A percentile compares a stretch with the other conserved stretches of the same genome.
Conservation (phyloP, 2,329 filamentous ascomycete genomes). For the Talaromyces albobiverticillius region DNA sequence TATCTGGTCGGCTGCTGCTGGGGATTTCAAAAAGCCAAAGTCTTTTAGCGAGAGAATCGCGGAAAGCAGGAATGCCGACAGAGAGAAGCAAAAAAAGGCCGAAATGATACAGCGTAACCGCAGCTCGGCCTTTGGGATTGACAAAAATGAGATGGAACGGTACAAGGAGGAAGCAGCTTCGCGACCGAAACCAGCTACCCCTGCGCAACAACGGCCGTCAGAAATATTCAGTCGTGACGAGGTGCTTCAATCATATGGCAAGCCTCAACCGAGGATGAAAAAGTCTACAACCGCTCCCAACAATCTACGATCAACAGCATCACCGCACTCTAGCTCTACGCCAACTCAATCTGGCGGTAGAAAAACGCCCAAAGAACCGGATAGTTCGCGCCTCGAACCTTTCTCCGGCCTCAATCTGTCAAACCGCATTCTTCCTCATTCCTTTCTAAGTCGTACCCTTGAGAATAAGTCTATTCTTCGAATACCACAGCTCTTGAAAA, state of each 20-base stretch:
- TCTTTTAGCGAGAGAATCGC: slow-evolving; percentile 85
- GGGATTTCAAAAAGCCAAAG: slow-evolving; percentile 39
- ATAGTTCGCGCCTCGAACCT: slow-evolving; percentile 70
- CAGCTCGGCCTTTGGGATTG: slow-evolving; percentile 42
- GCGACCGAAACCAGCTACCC: slow-evolving; percentile 40
- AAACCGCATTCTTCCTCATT: slow-evolving; percentile 77
- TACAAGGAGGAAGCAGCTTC: slow-evolving; percentile 39
- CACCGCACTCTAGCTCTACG: slow-evolving; percentile 8
- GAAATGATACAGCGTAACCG: slow-evolving; percentile 38
- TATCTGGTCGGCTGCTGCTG: slow-evolving; percentile 25
- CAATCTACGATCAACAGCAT: slow-evolving; percentile 16
- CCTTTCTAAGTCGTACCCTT: slow-evolving; percentile 73
- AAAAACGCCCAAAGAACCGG: slow-evolving; percentile 37
- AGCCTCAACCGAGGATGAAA: slow-evolving; percentile 27
- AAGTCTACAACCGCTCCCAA: slow-evolving; percentile 35
- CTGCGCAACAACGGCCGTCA: slow-evolving; percentile 45
- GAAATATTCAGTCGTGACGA: slow-evolving; percentile 64
- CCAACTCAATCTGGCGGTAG: slow-evolving; percentile 22
- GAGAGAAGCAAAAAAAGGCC: slow-evolving; percentile 35
- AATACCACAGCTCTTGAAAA: slow-evolving; percentile 75
- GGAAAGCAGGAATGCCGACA: slow-evolving; percentile 54
- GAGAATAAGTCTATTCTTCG: slow-evolving; percentile 72
- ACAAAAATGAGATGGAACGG: slow-evolving; percentile 42
- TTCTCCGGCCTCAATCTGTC: slow-evolving; percentile 84
- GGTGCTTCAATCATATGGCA: slow-evolving; percentile 42